A percentile compares a stretch with the other conserved stretches of the same genome.
Conservation (phyloP, 192 early-diverging fungal genomes). For the Diversispora eburnea region DNA sequence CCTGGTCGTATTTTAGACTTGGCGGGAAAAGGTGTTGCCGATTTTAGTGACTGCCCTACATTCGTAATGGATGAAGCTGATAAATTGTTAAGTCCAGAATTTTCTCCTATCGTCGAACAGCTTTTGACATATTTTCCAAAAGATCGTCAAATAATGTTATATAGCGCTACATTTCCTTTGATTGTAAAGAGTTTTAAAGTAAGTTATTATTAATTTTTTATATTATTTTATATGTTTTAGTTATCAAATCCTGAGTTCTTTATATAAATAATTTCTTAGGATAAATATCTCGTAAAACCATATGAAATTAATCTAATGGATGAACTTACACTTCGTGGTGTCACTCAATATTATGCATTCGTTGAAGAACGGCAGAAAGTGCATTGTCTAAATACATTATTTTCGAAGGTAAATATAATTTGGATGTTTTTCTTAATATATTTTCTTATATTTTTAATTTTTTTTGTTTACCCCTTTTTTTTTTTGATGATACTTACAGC, state of each 20-base stretch:
- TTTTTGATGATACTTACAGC: constrained; percentile 40
- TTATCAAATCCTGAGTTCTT: not conserved
- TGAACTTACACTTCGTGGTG: constrained; percentile 94
- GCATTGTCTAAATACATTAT: constrained; percentile 89
- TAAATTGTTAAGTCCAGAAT: constrained; percentile 97
- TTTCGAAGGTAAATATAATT: constrained; percentile 70
- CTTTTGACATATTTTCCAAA: constrained; percentile 86
- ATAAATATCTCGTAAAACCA: constrained; percentile 91
- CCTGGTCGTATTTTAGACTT: constrained; percentile 97
- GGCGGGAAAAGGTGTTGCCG: constrained; percentile 89
- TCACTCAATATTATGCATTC: constrained; percentile 99
- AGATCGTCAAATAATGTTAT: constrained; percentile 93
- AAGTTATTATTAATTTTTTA: not conserved
- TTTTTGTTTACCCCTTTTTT: not conserved
- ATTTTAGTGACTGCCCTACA: constrained; percentile 83
- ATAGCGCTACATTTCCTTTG: constrained; percentile 96
- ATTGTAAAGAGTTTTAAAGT: constrained; percentile 95
- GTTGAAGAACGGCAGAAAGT: constrained; percentile 99
- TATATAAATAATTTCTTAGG: constrained; percentile 32
- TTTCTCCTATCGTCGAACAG: constrained; percentile 97
- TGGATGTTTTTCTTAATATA: not conserved
- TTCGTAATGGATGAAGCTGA: constrained; percentile 99
- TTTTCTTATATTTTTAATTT: no score
- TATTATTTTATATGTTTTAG: no score
- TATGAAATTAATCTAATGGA: constrained; percentile 99